Conservation (phyloP, 306 rosid genomes). For the Rosa lucieae region DNA sequence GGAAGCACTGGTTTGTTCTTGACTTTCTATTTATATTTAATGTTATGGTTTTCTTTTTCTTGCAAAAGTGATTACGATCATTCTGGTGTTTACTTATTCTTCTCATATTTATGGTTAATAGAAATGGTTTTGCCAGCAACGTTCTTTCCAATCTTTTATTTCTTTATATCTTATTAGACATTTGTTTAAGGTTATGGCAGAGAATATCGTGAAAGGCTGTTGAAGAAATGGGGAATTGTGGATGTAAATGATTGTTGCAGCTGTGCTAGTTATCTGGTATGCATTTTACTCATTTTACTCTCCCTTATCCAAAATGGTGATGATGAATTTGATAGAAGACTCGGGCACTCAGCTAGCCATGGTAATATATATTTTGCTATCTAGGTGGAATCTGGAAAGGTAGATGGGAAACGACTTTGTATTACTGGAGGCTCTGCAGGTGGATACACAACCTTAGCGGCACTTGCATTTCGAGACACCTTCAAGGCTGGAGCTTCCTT, state of each 20-base stretch:
- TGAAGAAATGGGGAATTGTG: conserved; percentile 90
- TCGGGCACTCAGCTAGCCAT: neutral
- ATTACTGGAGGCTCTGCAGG: conserved; percentile 96
- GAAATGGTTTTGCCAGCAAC: conserved; percentile 1
- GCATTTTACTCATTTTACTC: conserved; percentile 5
- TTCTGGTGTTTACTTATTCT: neutral
- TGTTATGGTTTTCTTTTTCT: neutral
- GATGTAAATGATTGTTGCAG: conserved; percentile 97
- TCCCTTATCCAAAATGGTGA: neutral
- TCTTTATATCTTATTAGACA: neutral
- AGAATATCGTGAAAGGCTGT: conserved; percentile 84
- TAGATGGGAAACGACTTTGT: conserved; percentile 72
- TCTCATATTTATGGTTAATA: neutral
- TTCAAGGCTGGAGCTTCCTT: conserved; percentile 94
- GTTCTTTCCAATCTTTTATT: neutral
- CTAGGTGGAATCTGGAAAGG: conserved; percentile 82
- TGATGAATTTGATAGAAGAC: neutral
- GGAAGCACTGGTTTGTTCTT: conserved; percentile 96
- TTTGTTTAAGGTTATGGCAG: conserved; percentile 76
- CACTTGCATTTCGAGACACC: conserved; percentile 73
- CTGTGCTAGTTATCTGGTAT: conserved; percentile 88
- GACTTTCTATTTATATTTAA: neutral
- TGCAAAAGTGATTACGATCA: neutral
- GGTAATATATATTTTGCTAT: conserved; percentile 18
- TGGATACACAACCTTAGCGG: conserved; percentile 96